A percentile compares a stretch with the other conserved stretches of the same genome.
Conservation (phyloP, 1,284 basidiomycete species). For the Kwoniella shivajii region DNA sequence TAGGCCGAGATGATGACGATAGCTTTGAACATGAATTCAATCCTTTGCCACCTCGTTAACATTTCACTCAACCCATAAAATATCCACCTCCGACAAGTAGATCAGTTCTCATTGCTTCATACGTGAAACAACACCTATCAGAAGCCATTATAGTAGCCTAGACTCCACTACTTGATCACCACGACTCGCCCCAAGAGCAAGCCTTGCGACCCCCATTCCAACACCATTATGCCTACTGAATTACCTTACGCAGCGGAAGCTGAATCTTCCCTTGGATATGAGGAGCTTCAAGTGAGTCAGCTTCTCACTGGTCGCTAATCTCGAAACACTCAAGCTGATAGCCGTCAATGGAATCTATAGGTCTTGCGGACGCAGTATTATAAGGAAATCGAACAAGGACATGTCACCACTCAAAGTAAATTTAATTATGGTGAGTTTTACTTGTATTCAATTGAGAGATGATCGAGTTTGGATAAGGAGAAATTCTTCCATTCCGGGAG, state of each 20-base stretch:
- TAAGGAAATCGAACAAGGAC: slow-evolving; percentile 78
- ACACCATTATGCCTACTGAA: slow-evolving; percentile 62
- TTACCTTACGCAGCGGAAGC: slow-evolving; percentile 97
- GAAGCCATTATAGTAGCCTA: too few species aligned
- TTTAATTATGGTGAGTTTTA: slow-evolving; percentile 82
- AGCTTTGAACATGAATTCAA: background rate
- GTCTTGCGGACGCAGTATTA: slow-evolving; percentile 84
- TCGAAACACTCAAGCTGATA: too few species aligned
- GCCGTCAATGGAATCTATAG: too few species aligned
- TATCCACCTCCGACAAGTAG: background rate
- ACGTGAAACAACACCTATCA: background rate
- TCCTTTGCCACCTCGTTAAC: background rate
- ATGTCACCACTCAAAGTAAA: slow-evolving; percentile 92
- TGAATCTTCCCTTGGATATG: slow-evolving; percentile 80
- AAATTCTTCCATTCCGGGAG: too few species aligned
- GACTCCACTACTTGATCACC: background rate
- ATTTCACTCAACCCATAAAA: background rate
- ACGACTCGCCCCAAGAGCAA: background rate
- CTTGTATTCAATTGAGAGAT: background rate
- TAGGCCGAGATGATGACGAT: slow-evolving; percentile 15
- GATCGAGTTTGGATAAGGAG: background rate
- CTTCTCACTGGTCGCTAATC: background rate
- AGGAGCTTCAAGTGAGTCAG: slow-evolving; percentile 76
- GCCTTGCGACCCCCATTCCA: background rate
- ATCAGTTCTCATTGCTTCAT: too few species aligned